Evolutionary conservation across 1,139 yeast genomes (phyloP).

Genomic region (Hansenula lynferdii): DNA sequence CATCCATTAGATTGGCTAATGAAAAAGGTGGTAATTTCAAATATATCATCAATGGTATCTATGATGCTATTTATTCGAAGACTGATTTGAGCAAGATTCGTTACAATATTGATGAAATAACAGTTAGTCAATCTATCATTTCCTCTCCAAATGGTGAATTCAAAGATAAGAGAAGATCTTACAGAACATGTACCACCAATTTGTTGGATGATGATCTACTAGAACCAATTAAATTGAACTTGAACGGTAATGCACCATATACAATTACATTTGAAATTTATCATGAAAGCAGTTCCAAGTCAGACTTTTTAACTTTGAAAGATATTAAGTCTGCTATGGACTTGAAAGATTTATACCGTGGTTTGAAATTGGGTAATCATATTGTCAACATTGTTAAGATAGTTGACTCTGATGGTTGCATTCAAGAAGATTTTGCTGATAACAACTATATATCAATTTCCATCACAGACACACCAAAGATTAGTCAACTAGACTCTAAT

Average conservation of each 20-base stretch:
- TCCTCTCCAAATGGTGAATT: slow-evolving; percentile 57
- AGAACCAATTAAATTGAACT: slow-evolving; percentile 50
- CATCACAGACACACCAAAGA: slow-evolving; percentile 74
- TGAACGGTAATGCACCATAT: slow-evolving; percentile 66
- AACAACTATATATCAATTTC: slow-evolving; percentile 40
- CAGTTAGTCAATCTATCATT: slow-evolving; percentile 55
- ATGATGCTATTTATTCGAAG: slow-evolving; percentile 61
- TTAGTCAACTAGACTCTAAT: slow-evolving; percentile 37
- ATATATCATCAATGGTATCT: slow-evolving; percentile 57
- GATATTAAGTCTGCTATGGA: slow-evolving; percentile 31
- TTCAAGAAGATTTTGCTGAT: slow-evolving; percentile 34
- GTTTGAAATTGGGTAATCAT: slow-evolving; percentile 50
- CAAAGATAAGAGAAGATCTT: slow-evolving; percentile 39
- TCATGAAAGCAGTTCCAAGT: slow-evolving; percentile 48
- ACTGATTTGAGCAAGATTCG: slow-evolving; percentile 31
- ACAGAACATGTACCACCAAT: slow-evolving; percentile 55
- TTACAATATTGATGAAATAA: slow-evolving; percentile 31
- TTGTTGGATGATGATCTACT: slow-evolving; percentile 30
- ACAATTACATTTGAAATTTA: slow-evolving; percentile 45
- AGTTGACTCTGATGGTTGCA: slow-evolving; percentile 70
- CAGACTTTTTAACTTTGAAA: slow-evolving; percentile 32
- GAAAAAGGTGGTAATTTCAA: slow-evolving; percentile 51
- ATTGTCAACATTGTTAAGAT: slow-evolving; percentile 51
- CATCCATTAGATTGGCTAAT: slow-evolving; percentile 38
- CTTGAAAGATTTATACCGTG: slow-evolving; percentile 35